Percentiles rank a stretch among this genome's conserved stretches.
Evolutionary conservation across 371 early-diverging fungal species (phyloP).

Genomic region (Mucor racemosus): DNA sequence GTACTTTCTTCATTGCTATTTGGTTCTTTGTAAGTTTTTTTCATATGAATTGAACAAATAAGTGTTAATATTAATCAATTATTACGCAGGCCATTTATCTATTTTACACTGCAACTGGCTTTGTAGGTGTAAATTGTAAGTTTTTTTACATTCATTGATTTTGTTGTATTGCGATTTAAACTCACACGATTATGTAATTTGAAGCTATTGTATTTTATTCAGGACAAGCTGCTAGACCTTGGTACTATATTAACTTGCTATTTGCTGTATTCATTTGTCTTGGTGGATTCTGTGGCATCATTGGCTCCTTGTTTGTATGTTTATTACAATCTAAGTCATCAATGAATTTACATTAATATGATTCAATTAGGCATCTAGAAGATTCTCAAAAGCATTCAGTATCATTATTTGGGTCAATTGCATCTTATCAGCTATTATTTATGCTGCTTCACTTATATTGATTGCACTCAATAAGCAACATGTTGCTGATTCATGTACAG

Average conservation of each 20-base stretch:
- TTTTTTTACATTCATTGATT: neutral
- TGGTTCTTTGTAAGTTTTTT: constrained; percentile 48
- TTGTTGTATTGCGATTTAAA: neutral
- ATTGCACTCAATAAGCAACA: constrained; percentile 18
- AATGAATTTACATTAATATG: neutral
- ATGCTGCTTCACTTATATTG: constrained; percentile 24
- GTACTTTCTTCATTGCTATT: constrained; percentile 51
- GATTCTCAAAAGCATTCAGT: constrained; percentile 36
- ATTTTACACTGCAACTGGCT: constrained; percentile 33
- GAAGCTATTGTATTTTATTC: constrained; percentile 34
- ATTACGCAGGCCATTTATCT: constrained; percentile 25
- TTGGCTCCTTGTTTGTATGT: constrained; percentile 30
- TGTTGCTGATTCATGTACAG: constrained; percentile 27
- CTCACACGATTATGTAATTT: neutral
- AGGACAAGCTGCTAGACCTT: constrained; percentile 26
- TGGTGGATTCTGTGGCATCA: constrained; percentile 33
- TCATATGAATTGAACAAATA: neutral
- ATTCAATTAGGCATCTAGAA: constrained; percentile 19
- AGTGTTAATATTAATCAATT: no score
- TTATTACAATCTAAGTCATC: neutral
- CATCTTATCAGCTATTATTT: constrained; percentile 23
- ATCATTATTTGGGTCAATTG: constrained; percentile 31
- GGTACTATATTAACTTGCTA: constrained; percentile 32
- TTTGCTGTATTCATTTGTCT: constrained; percentile 28
- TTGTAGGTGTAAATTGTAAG: constrained; percentile 36